Conservation (phyloP, 352 stramenopile species). For the Globisporangium irregulare region DNA sequence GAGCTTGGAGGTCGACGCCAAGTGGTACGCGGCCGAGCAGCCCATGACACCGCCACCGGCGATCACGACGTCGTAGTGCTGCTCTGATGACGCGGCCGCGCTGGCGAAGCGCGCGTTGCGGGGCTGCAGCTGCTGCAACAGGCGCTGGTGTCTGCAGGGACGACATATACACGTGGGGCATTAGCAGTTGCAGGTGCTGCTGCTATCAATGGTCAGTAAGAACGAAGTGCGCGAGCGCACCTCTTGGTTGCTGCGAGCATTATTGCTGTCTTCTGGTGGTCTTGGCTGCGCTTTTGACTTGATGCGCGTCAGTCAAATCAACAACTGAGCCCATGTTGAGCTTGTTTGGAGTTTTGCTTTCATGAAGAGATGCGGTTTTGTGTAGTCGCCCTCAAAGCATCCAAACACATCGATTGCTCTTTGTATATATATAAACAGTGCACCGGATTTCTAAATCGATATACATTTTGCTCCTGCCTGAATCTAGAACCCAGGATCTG, state of each 20-base stretch:
- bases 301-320: neutral
- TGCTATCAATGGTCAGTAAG: neutral
- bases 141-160: neutral
- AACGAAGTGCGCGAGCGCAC: neutral
- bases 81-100: neutral
- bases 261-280: neutral
- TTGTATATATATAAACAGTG: too few species aligned
- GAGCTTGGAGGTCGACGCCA: conserved; percentile 63
- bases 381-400: too few species aligned
- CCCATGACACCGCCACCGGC: conserved; percentile 80
- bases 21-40: conserved; percentile 84
- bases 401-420: too few species aligned
- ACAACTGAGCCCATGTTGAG: neutral
- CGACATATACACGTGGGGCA: neutral
- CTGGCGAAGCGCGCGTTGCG: conserved; percentile 9
- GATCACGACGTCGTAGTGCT: conserved; percentile 76
- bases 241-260: conserved; percentile 3
- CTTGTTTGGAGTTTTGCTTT: too few species aligned
- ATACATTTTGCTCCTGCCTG: too few species aligned
- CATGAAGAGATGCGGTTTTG: too few species aligned
- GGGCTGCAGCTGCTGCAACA: neutral
- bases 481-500: too few species aligned
- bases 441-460: too few species aligned
- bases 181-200: neutral
- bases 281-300: neutral